phyloP scores from a whole-genome alignment of 169 alveolate species.

The Plasmodium vivax region DNA sequence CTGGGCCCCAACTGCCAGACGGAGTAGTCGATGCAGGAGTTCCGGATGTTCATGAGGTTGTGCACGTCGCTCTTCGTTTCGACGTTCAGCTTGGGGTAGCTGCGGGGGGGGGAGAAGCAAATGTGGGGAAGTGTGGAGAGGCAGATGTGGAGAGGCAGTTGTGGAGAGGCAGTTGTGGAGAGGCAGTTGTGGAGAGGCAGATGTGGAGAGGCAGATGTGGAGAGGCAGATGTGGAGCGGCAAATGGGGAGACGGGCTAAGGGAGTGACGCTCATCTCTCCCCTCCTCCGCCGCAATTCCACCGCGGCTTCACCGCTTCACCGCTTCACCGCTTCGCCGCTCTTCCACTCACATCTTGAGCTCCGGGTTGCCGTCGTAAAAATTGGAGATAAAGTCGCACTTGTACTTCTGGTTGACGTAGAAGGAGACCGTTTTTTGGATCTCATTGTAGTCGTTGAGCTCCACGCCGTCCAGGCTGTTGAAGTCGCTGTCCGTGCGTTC shows the following conservation, averaged over 20 bases:
- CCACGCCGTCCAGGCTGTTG: not conserved
- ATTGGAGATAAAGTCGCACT: constrained; percentile 33
- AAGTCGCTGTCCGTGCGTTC: not conserved
- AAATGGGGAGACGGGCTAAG: not conserved
- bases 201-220: too few species aligned
- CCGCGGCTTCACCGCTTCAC: too few species aligned
- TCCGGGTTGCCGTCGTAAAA: constrained; percentile 35
- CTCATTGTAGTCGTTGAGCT: not conserved
- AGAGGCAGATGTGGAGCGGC: too few species aligned
- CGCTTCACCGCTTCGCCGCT: not conserved
- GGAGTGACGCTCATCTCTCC: not conserved
- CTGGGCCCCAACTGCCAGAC: constrained; percentile 63
- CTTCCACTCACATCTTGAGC: constrained; percentile 7
- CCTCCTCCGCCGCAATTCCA: too few species aligned
- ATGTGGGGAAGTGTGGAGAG: not conserved
- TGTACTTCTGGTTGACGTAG: constrained; percentile 51
- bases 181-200: not conserved
- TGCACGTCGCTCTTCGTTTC: constrained; percentile 61
- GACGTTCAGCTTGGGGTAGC: constrained; percentile 47
- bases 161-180: not conserved
- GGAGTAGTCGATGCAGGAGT: constrained; percentile 19
- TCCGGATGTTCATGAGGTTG: constrained; percentile 20
- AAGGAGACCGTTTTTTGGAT: constrained; percentile 25
- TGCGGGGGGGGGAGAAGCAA: too few species aligned
- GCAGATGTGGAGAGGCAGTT: not conserved